Evolutionary conservation across 805 yeast genomes (phyloP).

Genomic region (Ogataea paradorogensis): DNA sequence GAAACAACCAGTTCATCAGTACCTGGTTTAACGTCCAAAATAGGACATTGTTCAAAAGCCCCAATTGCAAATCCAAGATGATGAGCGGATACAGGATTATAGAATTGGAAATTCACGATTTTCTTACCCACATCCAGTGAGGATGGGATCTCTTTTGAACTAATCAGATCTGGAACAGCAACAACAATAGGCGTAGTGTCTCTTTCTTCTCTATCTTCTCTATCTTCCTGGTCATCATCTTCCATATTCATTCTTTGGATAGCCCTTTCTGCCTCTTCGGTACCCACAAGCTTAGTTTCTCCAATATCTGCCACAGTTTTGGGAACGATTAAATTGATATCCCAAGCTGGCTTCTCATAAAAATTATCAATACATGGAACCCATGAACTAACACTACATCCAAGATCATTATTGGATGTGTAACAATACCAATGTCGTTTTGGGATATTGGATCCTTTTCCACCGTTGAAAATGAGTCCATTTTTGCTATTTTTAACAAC

Average conservation of each 20-base stretch:
- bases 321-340: conserved; percentile 80
- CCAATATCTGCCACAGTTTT: conserved; percentile 73
- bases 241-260: conserved; percentile 26
- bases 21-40: conserved; percentile 43
- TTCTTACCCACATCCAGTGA: conserved; percentile 73
- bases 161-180: conserved; percentile 67
- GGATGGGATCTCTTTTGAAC: conserved; percentile 69
- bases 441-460: conserved; percentile 44
- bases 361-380: conserved; percentile 91
- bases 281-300: conserved; percentile 41
- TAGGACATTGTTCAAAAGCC: conserved; percentile 64
- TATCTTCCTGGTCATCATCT: conserved; percentile 36
- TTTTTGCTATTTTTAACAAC: conserved; percentile 60
- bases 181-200: conserved; percentile 52
- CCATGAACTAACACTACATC: conserved; percentile 91
- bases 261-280: conserved; percentile 34
- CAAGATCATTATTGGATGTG: conserved; percentile 75
- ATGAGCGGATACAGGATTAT: conserved; percentile 87
- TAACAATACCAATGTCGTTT: conserved; percentile 74
- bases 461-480: conserved; percentile 76
- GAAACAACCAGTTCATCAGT: conserved; percentile 25
- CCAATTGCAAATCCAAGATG: conserved; percentile 96
- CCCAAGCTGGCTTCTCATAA: conserved; percentile 91
- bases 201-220: conserved; percentile 25
- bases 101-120: conserved; percentile 70